Percentiles rank a stretch among this genome's conserved stretches.
phyloP scores from a whole-genome alignment of 2,329 filamentous ascomycete species.

The Claviceps citrina region DNA sequence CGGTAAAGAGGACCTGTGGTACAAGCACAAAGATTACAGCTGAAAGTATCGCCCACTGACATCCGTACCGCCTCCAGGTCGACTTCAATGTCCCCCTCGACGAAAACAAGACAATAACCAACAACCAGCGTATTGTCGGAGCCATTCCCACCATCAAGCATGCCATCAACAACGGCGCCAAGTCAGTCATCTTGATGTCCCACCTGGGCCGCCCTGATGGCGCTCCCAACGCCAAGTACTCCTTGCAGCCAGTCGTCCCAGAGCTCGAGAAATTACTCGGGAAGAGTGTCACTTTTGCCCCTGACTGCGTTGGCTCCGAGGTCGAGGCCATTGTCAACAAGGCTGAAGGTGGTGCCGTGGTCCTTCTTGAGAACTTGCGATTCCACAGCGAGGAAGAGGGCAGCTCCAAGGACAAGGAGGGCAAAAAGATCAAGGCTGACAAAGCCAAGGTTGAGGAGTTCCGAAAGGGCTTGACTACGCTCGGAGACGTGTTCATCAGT shows the following conservation, averaged over 20 bases:
- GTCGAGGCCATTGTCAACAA: constrained; percentile 81
- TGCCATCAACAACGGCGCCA: constrained; percentile 77
- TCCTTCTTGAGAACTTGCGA: constrained; percentile 92
- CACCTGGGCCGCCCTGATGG: constrained; percentile 94
- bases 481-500: constrained; percentile 96
- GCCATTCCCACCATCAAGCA: constrained; percentile 92
- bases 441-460: constrained; percentile 85
- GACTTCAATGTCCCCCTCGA: constrained; percentile 99
- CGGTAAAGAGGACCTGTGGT: too few relatives aligned
- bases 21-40: not conserved
- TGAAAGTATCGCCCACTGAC: not conserved
- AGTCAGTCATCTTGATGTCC: constrained; percentile 92
- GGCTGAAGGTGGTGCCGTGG: constrained; percentile 64
- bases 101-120: constrained; percentile 82
- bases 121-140: constrained; percentile 95
- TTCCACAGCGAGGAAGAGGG: constrained; percentile 99
- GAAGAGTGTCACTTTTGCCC: constrained; percentile 72
- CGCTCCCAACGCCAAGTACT: constrained; percentile 82
- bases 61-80: constrained; percentile 42
- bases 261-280: constrained; percentile 84
- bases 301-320: constrained; percentile 79
- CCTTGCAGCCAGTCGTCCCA: constrained; percentile 75
- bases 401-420: constrained; percentile 79
- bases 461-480: constrained; percentile 82
- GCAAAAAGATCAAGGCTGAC: constrained; percentile 97